These are phyloP conservation scores for Nevesoporus exiguus DNA, from an alignment of 768 basidiomycete species.

Conservation along the genomic window DNA sequence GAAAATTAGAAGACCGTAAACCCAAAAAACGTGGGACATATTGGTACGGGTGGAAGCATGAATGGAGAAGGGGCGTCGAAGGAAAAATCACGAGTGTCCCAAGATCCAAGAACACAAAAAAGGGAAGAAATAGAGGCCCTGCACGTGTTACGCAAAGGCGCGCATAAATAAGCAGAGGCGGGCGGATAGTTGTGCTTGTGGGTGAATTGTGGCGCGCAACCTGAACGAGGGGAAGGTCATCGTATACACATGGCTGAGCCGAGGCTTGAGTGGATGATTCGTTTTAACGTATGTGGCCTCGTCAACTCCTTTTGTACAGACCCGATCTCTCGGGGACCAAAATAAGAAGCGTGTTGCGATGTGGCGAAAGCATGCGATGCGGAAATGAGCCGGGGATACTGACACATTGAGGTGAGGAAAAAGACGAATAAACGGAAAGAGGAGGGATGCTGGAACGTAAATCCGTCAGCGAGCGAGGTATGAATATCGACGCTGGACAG, in stretches of 20 bases:
- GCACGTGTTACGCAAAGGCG: slow-evolving; percentile 21
- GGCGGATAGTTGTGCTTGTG: slow-evolving; percentile 20
- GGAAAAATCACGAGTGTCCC: slow-evolving; percentile 32
- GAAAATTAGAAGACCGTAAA: slow-evolving; percentile 22
- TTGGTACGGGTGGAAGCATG: slow-evolving; percentile 16
- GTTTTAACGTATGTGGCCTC: slow-evolving; percentile 32
- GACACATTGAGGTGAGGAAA: slow-evolving; percentile 39
- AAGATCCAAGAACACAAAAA: slow-evolving; percentile 42
- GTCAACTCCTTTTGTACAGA: slow-evolving; percentile 39
- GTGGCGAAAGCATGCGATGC: slow-evolving; percentile 41
- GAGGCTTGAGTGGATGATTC: slow-evolving; percentile 19
- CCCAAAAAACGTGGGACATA: slow-evolving; percentile 22
- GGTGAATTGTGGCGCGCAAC: slow-evolving; percentile 24
- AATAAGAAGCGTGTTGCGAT: slow-evolving; percentile 36
- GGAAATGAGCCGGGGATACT: slow-evolving; percentile 38
- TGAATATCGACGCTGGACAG: slow-evolving; percentile 41
- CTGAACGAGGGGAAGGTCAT: slow-evolving; percentile 20
- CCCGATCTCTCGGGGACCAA: slow-evolving; percentile 31
- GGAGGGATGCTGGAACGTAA: slow-evolving; percentile 20
- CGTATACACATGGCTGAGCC: slow-evolving; percentile 34
- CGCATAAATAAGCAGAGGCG: slow-evolving; percentile 34
- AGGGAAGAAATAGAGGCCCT: slow-evolving; percentile 28
- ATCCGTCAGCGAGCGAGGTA: slow-evolving; percentile 40
- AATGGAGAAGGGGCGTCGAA: slow-evolving; percentile 7
- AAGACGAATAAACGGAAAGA: slow-evolving; percentile 24